Evolutionary conservation across 352 stramenopile genomes (phyloP), one percentile per base, ranked within the genome.

Genomic region (Globisporangium polare): DNA sequence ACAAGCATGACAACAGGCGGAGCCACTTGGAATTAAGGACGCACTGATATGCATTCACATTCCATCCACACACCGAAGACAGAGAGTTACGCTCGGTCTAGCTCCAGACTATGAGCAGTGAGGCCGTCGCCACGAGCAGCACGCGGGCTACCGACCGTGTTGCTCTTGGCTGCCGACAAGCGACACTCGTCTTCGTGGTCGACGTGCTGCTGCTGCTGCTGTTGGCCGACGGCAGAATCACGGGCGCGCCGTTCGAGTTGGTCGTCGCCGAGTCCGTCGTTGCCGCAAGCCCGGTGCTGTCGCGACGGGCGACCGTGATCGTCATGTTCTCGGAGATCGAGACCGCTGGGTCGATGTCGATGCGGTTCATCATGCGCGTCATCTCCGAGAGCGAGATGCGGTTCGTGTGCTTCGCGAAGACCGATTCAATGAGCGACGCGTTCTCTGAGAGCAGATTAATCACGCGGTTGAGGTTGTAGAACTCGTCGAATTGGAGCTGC

Each of bases 391-490:
- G 50, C 20, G 67, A 73, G 37, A 73, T 65, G 54, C n/a, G 67
- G 53, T 5, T 58, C 20, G 24, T 26, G 49, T 42, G 53, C 31
- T 24, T 33, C 56, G 43, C 15, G 54, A 72, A 69, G 35, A 60
- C 57, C 18, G 53, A 65, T 22, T 69, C 62, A n/a, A 72, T 66
- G 26, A 73, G 63, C 20, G 62, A 60, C 33, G 53, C 58, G 43
- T 73, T 73, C 53, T 73, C 62, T 5, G 66, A 54, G 15, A 73
- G 62, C 31, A 73, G 42, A 26, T 73, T 73, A 29, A 70, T 62
- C 5, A 73, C 63, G 2, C 67, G 62, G 26, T 70, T 73, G 62
- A 73, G 62, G 53, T 69, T 70, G 62, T 70, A 73, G 18, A 73
- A 67, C 49, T 73, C 62, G 35, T 67, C 63, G 15, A 73, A 73